Percentiles rank a stretch among this genome's conserved stretches.
Evolutionary conservation across 345 rosid genomes (phyloP).

Genomic region (Sisymbrium altissimum): DNA sequence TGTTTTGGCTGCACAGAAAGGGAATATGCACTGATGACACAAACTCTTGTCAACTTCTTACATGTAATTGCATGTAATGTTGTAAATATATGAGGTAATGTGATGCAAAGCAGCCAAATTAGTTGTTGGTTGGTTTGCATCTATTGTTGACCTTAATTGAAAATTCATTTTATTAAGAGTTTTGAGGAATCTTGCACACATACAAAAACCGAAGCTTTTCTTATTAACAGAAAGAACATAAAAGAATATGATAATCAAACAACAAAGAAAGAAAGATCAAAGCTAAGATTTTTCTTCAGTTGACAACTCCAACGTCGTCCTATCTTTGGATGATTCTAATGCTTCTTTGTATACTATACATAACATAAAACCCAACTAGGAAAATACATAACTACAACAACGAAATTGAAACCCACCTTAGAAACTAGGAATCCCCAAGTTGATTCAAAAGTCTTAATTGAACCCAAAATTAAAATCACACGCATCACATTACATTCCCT

Average conservation of each 20-base stretch:
- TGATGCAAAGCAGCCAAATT: constrained; percentile 12
- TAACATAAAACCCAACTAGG: background rate
- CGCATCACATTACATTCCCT: background rate
- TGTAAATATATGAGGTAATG: constrained; percentile 22
- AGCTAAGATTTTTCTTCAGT: background rate
- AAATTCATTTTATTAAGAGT: constrained; percentile 3
- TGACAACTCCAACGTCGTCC: constrained; percentile 1
- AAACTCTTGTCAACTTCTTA: constrained; percentile 14
- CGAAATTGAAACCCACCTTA: background rate
- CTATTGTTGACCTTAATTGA: background rate
- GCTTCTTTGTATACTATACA: background rate
- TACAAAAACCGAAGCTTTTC: background rate
- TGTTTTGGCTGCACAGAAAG: constrained; percentile 51
- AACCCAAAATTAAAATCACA: background rate
- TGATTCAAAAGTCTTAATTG: background rate
- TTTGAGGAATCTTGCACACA: background rate
- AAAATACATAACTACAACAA: background rate
- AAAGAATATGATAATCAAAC: background rate
- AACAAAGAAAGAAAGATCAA: background rate
- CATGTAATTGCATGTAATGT: constrained; percentile 12
- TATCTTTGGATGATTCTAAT: constrained; percentile 1
- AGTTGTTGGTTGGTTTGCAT: background rate
- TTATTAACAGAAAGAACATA: constrained; percentile 9
- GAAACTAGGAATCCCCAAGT: constrained; percentile 1
- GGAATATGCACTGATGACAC: constrained; percentile 25